A percentile compares a stretch with the other conserved stretches of the same genome.
These are phyloP conservation scores for Citrus glauca DNA, from an alignment of 345 rosid genomes.

Conservation along the genomic window DNA sequence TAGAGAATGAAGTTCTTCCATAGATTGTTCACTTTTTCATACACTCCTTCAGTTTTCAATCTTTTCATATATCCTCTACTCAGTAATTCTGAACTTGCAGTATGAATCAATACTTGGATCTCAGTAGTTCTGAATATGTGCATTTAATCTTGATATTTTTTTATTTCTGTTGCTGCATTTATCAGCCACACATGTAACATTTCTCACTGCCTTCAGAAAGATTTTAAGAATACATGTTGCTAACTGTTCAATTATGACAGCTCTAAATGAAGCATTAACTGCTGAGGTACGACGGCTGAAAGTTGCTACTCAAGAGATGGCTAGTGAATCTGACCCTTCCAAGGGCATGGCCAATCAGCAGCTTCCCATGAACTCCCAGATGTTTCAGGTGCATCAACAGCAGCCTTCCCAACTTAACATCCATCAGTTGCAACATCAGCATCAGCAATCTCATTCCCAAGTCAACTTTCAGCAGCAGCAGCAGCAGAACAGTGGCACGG, in stretches of 20 bases:
- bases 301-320: slow-evolving; percentile 36
- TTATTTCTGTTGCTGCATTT: background rate
- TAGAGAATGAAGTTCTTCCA: background rate
- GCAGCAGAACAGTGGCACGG: slow-evolving; percentile 42
- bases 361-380: slow-evolving; percentile 37
- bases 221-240: background rate
- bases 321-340: slow-evolving; percentile 40
- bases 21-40: background rate
- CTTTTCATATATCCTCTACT: background rate
- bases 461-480: slow-evolving; percentile 28
- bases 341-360: slow-evolving; percentile 46
- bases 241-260: slow-evolving; percentile 27
- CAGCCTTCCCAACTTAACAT: slow-evolving; percentile 39
- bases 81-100: background rate
- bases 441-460: slow-evolving; percentile 23
- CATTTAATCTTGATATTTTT: background rate
- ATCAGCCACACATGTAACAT: too few relatives aligned
- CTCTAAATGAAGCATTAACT: slow-evolving; percentile 53
- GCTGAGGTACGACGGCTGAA: slow-evolving; percentile 64
- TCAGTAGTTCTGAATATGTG: background rate
- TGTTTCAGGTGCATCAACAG: slow-evolving; percentile 50
- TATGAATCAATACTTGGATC: background rate
- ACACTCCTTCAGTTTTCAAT: background rate
- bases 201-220: background rate
- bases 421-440: slow-evolving; percentile 42